Percentiles rank a stretch among this genome's conserved stretches.
These are phyloP conservation scores for Byssothecium circinans DNA, from an alignment of 2,329 filamentous ascomycete genomes.

Conservation along the genomic window DNA sequence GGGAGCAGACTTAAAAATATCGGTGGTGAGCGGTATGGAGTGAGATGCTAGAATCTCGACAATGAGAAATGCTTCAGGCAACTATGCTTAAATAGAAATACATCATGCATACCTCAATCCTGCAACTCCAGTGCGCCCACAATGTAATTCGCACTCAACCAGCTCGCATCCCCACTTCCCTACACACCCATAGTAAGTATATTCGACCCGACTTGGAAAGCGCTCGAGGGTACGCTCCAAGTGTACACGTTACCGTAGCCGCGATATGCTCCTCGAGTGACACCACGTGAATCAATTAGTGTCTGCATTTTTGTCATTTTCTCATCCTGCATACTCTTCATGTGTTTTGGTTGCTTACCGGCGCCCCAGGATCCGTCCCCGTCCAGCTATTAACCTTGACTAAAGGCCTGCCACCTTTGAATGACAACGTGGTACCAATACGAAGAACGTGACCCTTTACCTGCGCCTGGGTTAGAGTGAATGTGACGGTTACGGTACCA, in stretches of 20 bases:
- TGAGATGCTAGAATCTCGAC: no score
- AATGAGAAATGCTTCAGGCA: no score
- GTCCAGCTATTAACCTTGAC: constrained; percentile 27
- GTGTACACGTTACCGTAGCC: constrained; percentile 26
- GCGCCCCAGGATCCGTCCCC: constrained; percentile 23
- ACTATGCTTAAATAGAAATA: no score
- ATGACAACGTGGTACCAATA: constrained; percentile 26
- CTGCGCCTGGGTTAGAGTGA: constrained; percentile 19
- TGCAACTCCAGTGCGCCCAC: constrained; percentile 27
- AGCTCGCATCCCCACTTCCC: constrained; percentile 22
- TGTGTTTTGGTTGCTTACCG: no score
- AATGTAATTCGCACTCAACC: constrained; percentile 29
- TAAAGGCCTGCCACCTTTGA: constrained; percentile 23
- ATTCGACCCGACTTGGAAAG: constrained; percentile 22
- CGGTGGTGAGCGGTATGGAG: no score
- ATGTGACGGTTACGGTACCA: constrained; percentile 18
- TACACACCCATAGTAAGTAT: constrained; percentile 21
- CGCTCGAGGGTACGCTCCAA: constrained; percentile 24
- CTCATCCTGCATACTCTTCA: no score
- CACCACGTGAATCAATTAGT: constrained; percentile 24
- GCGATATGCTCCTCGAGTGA: constrained; percentile 26
- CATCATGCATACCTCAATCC: constrained; percentile 8
- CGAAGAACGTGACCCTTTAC: constrained; percentile 22
- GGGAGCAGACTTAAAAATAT: no score
- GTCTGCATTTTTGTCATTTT: no score